phyloP scores from a whole-genome alignment of 805 yeast species.

The Monosporozyma aquatica region DNA sequence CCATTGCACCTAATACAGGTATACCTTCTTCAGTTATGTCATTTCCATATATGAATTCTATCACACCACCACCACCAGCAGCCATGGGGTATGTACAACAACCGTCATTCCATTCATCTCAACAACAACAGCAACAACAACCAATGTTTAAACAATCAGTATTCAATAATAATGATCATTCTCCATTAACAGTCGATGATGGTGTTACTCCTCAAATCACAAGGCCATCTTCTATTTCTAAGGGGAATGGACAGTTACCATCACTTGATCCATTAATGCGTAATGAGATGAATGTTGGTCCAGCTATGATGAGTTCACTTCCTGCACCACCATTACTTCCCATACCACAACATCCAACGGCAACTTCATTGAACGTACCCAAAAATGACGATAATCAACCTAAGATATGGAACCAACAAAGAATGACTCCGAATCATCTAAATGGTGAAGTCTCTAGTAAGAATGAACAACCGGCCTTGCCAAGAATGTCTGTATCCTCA shows the following conservation, averaged over 20 bases:
- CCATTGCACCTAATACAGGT: not conserved
- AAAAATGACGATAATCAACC: not conserved
- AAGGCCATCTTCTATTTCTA: not conserved
- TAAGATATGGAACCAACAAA: not conserved
- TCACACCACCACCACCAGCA: constrained; percentile 2
- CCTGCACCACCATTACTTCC: not conserved
- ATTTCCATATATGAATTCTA: not conserved
- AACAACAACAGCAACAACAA: constrained; percentile 1
- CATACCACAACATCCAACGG: not conserved
- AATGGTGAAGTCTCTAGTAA: not conserved
- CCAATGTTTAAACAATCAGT: constrained; percentile 2
- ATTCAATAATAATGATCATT: not conserved
- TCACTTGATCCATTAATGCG: not conserved
- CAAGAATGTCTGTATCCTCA: not conserved
- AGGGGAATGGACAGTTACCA: not conserved
- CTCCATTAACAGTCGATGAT: not conserved
- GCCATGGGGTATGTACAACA: not conserved
- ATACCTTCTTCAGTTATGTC: not conserved
- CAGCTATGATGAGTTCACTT: not conserved
- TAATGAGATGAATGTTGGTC: not conserved
- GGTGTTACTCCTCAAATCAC: not conserved
- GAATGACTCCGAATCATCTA: not conserved
- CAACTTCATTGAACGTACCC: not conserved
- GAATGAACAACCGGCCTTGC: not conserved
- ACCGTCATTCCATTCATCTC: not conserved